phyloP scores from a whole-genome alignment of 2,329 filamentous ascomycete species.

The Apiospora kogelbergensis region DNA sequence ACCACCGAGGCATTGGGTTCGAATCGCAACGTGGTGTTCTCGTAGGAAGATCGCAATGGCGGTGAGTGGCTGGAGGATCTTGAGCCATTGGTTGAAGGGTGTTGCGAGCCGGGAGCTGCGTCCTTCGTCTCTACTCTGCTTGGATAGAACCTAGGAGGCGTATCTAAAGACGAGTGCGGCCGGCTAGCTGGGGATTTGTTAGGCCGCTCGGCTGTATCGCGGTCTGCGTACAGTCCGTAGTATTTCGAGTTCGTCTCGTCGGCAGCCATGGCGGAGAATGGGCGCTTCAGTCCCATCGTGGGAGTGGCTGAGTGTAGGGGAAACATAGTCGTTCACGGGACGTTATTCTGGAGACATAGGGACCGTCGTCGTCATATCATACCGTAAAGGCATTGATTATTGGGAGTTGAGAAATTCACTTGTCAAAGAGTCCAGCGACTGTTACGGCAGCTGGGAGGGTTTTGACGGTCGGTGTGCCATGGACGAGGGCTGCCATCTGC shows the following conservation, averaged over 20 bases:
- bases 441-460: neutral
- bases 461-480: neutral
- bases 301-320: constrained; percentile 21
- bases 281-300: constrained; percentile 42
- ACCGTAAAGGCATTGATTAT: neutral
- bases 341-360: neutral
- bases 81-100: neutral
- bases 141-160: neutral
- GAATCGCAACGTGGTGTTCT: constrained; percentile 36
- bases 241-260: constrained; percentile 18
- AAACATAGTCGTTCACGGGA: neutral
- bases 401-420: neutral
- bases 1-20: constrained; percentile 67
- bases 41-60: constrained; percentile 24
- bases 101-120: neutral
- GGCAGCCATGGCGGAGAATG: constrained; percentile 34
- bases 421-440: neutral
- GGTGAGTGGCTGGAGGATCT: constrained; percentile 20
- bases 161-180: neutral
- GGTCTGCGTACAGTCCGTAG: constrained; percentile 1
- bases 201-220: neutral
- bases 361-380: neutral
- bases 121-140: neutral
- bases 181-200: neutral
- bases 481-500: neutral